These are phyloP conservation scores for Paraurostyla sp. DNA, from an alignment of 73 alveolate species.

Conservation along the genomic window DNA sequence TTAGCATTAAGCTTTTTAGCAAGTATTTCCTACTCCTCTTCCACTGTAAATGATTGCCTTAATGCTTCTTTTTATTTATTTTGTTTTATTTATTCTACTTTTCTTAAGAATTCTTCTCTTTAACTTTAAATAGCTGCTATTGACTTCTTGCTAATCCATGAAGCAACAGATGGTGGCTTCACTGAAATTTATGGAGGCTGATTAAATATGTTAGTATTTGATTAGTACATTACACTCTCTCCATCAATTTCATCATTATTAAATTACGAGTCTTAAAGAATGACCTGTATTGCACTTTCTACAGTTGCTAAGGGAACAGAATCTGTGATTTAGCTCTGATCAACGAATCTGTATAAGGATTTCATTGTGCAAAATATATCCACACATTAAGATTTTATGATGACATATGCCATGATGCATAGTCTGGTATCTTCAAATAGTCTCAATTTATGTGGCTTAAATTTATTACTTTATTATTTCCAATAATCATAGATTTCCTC, in stretches of 20 bases:
- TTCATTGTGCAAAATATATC: background rate
- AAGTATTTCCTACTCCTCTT: background rate
- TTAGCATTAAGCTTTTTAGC: background rate
- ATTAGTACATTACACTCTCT: background rate
- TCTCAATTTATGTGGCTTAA: background rate
- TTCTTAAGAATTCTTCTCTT: background rate
- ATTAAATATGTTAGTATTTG: background rate
- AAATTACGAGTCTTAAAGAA: background rate
- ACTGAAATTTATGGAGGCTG: background rate
- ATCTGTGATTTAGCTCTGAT: background rate
- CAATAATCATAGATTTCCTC: conserved; percentile 15
- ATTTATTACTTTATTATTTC: background rate
- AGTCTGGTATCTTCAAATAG: conserved; percentile 23
- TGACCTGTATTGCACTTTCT: background rate
- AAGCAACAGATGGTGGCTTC: background rate
- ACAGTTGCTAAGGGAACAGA: conserved; percentile 18
- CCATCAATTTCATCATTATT: background rate
- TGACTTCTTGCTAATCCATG: background rate
- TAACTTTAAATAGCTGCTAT: background rate
- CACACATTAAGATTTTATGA: background rate
- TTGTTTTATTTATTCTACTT: background rate
- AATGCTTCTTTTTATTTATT: background rate
- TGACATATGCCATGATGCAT: conserved; percentile 21
- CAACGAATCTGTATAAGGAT: background rate
- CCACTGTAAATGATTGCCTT: background rate